phyloP scores from a whole-genome alignment of 2,329 filamentous ascomycete genomes.

The Exophiala sideris region DNA sequence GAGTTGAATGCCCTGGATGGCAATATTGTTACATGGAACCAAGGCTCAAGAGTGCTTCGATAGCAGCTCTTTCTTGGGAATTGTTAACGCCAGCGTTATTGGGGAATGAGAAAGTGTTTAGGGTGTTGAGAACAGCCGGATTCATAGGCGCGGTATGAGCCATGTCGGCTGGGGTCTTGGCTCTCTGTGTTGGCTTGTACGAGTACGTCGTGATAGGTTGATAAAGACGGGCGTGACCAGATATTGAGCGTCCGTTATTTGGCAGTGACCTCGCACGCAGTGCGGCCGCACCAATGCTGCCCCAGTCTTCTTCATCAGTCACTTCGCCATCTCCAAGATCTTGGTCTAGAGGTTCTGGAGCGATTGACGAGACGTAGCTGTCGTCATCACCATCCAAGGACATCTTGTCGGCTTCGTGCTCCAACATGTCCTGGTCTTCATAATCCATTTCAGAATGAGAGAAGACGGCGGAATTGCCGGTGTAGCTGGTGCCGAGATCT shows the following conservation, averaged over 20 bases:
- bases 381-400: conserved; percentile 73
- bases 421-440: conserved; percentile 64
- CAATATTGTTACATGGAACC: conserved; percentile 44
- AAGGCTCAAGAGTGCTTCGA: conserved; percentile 48
- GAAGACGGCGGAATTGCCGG: conserved; percentile 70
- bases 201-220: conserved; percentile 39
- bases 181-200: conserved; percentile 22
- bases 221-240: conserved; percentile 40
- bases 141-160: conserved; percentile 40
- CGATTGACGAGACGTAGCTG: conserved; percentile 67
- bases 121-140: conserved; percentile 37
- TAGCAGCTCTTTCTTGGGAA: conserved; percentile 46
- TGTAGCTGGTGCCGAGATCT: conserved; percentile 56
- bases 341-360: conserved; percentile 57
- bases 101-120: conserved; percentile 28
- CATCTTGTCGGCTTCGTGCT: conserved; percentile 93
- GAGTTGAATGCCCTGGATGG: not conserved
- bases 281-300: conserved; percentile 78
- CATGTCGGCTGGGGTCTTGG: conserved; percentile 23
- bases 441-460: conserved; percentile 66
- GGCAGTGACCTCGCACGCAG: conserved; percentile 63
- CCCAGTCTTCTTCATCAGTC: conserved; percentile 97
- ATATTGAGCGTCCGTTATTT: conserved; percentile 37
- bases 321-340: conserved; percentile 81
- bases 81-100: conserved; percentile 35